A percentile compares a stretch with the other conserved stretches of the same genome.
phyloP scores from a whole-genome alignment of 2,329 filamentous ascomycete genomes.

The Colletotrichum sp. region DNA sequence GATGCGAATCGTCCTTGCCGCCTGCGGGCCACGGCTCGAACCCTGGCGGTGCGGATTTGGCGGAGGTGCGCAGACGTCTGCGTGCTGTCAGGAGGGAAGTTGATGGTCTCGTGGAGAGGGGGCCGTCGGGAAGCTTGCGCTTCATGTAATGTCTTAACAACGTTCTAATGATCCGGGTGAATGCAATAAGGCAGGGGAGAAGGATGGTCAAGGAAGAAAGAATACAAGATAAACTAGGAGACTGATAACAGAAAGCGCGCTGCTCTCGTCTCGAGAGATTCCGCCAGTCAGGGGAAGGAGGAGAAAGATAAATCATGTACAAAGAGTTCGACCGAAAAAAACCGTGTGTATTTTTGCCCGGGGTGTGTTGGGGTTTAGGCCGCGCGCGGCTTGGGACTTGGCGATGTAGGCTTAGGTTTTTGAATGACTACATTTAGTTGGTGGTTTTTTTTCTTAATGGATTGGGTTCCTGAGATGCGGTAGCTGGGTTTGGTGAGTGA shows the following conservation, averaged over 20 bases:
- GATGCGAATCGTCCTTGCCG: constrained; percentile 53
- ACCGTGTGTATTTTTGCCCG: constrained; percentile 4
- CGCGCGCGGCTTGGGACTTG: constrained; percentile 16
- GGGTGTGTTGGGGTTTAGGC: constrained; percentile 8
- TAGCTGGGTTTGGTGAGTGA: neutral
- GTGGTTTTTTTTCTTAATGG: neutral
- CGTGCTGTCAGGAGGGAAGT: constrained; percentile 49
- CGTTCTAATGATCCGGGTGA: neutral
- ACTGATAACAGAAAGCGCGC: neutral
- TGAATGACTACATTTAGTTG: constrained; percentile 10
- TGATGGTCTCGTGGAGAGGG: constrained; percentile 46
- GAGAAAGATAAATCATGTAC: neutral
- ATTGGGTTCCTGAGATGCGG: neutral
- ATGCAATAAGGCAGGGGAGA: neutral
- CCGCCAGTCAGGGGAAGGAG: neutral
- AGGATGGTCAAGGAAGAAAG: neutral
- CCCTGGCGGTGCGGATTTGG: constrained; percentile 49
- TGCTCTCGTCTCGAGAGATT: neutral
- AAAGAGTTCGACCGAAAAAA: constrained; percentile 11
- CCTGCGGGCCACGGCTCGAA: constrained; percentile 44
- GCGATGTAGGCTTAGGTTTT: constrained; percentile 20
- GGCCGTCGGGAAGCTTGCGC: constrained; percentile 47
- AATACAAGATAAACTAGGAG: neutral
- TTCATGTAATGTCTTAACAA: constrained; percentile 42
- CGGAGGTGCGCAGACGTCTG: constrained; percentile 47